Conservation (phyloP, 2,329 filamentous ascomycete genomes). For the Trichoderma gracile region DNA sequence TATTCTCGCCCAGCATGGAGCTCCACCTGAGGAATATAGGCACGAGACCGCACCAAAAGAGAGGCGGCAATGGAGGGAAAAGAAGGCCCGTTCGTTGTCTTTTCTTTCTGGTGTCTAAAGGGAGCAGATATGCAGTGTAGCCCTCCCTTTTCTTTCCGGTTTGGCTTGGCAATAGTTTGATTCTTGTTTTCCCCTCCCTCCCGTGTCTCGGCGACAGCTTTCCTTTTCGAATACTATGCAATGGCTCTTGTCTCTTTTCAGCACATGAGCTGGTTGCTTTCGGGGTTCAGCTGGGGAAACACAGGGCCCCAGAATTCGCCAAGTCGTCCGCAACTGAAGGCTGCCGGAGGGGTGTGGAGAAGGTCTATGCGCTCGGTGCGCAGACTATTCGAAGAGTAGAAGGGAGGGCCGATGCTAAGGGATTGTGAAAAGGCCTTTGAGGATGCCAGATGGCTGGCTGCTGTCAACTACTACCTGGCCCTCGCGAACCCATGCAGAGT, state of each 20-base stretch:
- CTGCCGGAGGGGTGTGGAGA: conserved; percentile 15
- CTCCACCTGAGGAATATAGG: background rate
- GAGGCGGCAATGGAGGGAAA: background rate
- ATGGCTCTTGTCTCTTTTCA: background rate
- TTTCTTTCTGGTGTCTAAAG: background rate
- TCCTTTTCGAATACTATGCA: background rate
- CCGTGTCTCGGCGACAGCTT: background rate
- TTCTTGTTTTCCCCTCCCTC: background rate
- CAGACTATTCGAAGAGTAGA: conserved; percentile 3
- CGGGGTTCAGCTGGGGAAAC: background rate
- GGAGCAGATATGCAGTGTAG: background rate
- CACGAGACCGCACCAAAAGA: conserved; percentile 3
- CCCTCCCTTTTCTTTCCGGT: background rate
- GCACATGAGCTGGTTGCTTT: conserved; percentile 3
- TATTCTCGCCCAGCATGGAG: background rate
- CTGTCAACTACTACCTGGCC: background rate
- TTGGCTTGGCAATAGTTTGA: background rate
- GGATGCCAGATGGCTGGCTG: background rate
- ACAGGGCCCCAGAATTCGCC: background rate
- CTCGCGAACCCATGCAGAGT: conserved; percentile 1
- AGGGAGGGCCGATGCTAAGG: conserved; percentile 3
- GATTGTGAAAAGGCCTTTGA: background rate
- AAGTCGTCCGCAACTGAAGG: background rate
- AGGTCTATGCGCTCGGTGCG: background rate
- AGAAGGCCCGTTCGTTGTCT: conserved; percentile 6